Base-by-base conservation (phyloP, 1,284 basidiomycete species). In the Trametes hirsuta region DNA sequence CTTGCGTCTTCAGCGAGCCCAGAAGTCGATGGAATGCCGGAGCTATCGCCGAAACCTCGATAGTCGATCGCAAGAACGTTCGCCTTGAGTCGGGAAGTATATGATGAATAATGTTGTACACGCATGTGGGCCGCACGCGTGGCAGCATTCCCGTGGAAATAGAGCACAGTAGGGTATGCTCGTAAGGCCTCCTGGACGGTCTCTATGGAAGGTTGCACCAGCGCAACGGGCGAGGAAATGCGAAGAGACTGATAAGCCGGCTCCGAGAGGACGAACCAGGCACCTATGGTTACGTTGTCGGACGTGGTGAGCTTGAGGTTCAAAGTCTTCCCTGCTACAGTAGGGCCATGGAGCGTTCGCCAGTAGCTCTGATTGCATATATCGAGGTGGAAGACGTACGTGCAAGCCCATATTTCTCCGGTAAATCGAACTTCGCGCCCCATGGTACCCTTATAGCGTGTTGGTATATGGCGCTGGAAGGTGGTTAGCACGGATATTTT, bases 61-160 rank as follows among this genome's bases (percentile, higher is more conserved):
- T 97, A 97, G 74, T 97, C 95, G 46, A 94, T 85, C 0, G 87
- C 88, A 21, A 97, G 75, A 1, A 97, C 88, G 71, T 97, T 97
- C 15, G 82, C 84, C 21, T 80, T 77, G 0, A 94, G 76, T 1
- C 88, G 81, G 1, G 84, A 79, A 0, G 89, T 81, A 64, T 90
- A 85, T 0, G 80, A 76, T 10, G 80, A 74, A 71, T 92, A 91
- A 44, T 86, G 81, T 4, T 79, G 80, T 10, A 93, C 76, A 9
- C 94, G 88, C 52, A 81, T 82, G 0, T 76, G 68, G 6, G 85
- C 80, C 0, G 91, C 90, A 14, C 94, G 86, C 0, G 90, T 93
- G 4, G 82, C 91, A 1, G 87, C 91, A 67, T 97, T 97, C 11
- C 96, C 97, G 67, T 98, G 97, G 56, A 97, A 82, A 75, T 94